Evolutionary conservation across 2,329 filamentous ascomycete species (phyloP).

Genomic region (Ophiostoma fasciatum): DNA sequence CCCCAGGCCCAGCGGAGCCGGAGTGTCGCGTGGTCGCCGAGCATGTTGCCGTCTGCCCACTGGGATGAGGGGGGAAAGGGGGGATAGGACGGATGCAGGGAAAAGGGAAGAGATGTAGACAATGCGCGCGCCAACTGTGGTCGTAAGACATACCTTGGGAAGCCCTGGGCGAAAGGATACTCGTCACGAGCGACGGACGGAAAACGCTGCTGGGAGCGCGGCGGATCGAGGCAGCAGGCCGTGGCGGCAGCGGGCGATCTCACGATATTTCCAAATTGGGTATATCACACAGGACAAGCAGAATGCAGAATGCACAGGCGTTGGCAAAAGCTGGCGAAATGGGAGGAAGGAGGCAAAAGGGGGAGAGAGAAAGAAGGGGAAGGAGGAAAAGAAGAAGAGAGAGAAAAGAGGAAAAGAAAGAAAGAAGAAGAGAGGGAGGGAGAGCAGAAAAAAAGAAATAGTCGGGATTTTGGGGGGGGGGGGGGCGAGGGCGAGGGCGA

Average conservation of each 20-base stretch:
- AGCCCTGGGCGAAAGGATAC: too few species aligned
- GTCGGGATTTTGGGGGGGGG: too few species aligned
- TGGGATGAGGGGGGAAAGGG: too few species aligned
- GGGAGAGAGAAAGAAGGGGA: constrained; percentile 14
- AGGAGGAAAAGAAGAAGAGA: constrained; percentile 10
- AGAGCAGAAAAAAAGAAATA: constrained; percentile 6
- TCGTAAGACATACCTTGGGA: too few species aligned
- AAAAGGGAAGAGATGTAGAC: too few species aligned
- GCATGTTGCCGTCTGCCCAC: too few species aligned
- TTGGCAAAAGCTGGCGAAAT: constrained; percentile 10
- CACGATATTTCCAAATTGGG: constrained; percentile 13
- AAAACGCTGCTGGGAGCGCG: too few species aligned
- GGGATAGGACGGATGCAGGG: too few species aligned
- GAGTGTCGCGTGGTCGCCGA: too few species aligned
- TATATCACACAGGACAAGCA: constrained; percentile 13
- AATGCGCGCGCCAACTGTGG: too few species aligned
- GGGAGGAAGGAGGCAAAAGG: constrained; percentile 8
- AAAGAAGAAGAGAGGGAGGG: constrained; percentile 1
- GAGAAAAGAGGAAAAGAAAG: not conserved
- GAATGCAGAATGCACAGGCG: constrained; percentile 12
- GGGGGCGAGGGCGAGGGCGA: not conserved
- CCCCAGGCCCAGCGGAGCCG: too few species aligned
- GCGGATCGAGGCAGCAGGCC: too few species aligned
- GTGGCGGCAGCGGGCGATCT: constrained; percentile 5
- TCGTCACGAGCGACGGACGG: not conserved